These are phyloP conservation scores for Penstemon davidsonii DNA, from an alignment of 257 asterid species.

Conservation along the genomic window DNA sequence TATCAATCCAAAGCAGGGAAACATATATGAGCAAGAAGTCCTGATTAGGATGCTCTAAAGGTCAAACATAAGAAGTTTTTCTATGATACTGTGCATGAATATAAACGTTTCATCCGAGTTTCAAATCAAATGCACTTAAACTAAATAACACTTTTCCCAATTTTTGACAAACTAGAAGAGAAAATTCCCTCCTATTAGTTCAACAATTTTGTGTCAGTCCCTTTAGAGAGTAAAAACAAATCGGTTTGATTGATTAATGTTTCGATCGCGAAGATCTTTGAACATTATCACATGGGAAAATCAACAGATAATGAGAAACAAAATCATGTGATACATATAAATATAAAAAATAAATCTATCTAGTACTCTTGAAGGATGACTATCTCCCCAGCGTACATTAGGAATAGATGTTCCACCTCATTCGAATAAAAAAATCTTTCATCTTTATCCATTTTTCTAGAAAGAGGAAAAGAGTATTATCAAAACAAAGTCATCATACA, in stretches of 20 bases:
- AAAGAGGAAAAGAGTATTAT: neutral
- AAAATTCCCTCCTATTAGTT: neutral
- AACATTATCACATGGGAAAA: neutral
- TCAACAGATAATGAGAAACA: neutral
- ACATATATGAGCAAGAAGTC: neutral
- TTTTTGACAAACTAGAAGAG: neutral
- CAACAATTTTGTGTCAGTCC: neutral
- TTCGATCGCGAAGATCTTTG: neutral
- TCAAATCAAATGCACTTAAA: neutral
- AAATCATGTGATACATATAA: neutral
- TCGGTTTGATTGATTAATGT: neutral
- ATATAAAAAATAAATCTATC: no score
- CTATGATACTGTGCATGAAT: neutral
- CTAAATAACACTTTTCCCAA: neutral
- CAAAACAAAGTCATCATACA: neutral
- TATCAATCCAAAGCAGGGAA: neutral
- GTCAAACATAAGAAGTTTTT: neutral
- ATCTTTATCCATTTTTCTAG: neutral
- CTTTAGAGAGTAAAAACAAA: neutral
- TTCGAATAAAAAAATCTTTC: neutral
- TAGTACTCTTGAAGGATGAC: no score
- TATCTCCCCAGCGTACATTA: neutral
- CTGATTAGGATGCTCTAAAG: neutral
- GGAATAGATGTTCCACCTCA: constrained; percentile 9
- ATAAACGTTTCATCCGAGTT: neutral